Evolutionary conservation across 2,329 filamentous ascomycete genomes (phyloP).

Genomic region (Geosmithia putterillii): DNA sequence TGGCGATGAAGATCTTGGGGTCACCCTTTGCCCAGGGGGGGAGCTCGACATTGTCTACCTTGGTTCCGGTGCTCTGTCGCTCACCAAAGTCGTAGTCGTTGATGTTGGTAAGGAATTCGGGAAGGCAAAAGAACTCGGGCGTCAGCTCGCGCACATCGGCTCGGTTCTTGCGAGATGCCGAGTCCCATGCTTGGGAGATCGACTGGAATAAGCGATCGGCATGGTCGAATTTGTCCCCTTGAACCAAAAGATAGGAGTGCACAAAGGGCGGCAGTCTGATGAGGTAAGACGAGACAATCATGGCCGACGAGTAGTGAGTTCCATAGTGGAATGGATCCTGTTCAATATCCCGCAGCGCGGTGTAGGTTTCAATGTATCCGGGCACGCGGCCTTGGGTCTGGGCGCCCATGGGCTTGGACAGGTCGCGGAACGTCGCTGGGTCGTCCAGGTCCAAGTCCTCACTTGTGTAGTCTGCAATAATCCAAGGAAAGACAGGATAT

Average conservation of each 20-base stretch:
- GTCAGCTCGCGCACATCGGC: constrained; percentile 90
- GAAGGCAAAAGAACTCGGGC: constrained; percentile 93
- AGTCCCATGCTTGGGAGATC: constrained; percentile 80
- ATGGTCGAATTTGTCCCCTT: constrained; percentile 94
- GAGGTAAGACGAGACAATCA: constrained; percentile 95
- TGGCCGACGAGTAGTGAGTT: constrained; percentile 96
- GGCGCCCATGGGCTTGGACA: constrained; percentile 93
- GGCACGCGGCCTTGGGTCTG: constrained; percentile 65
- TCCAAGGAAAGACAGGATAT: constrained; percentile 96
- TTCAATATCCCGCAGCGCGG: constrained; percentile 80
- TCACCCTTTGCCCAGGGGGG: constrained; percentile 96
- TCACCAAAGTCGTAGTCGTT: constrained; percentile 91
- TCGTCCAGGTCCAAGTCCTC: constrained; percentile 81
- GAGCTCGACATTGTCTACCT: constrained; percentile 77
- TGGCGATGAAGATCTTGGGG: constrained; percentile 87
- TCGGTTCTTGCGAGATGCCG: constrained; percentile 80
- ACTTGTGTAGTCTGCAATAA: constrained; percentile 90
- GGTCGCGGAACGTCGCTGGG: constrained; percentile 74
- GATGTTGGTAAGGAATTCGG: constrained; percentile 87
- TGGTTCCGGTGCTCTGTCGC: constrained; percentile 66
- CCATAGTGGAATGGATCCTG: constrained; percentile 94
- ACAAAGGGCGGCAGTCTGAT: constrained; percentile 94
- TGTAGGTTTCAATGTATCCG: constrained; percentile 75
- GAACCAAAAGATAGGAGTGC: constrained; percentile 84
- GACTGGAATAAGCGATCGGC: constrained; percentile 93